Conservation (phyloP, 768 basidiomycete genomes). For the Boletus rubroflammeus region DNA sequence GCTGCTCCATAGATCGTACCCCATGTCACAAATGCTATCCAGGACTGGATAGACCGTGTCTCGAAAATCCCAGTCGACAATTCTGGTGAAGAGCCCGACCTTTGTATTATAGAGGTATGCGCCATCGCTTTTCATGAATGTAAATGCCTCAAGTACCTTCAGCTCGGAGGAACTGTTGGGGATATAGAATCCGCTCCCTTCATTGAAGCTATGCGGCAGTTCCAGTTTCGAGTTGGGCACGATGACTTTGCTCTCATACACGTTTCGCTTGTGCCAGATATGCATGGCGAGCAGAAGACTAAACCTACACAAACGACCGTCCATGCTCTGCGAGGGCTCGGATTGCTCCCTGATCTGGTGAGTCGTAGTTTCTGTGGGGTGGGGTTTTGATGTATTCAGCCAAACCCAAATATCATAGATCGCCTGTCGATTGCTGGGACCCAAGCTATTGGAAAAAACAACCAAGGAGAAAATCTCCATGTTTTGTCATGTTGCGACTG, state of each 20-base stretch:
- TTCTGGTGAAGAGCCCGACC: slow-evolving; percentile 87
- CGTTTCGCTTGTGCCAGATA: slow-evolving; percentile 96
- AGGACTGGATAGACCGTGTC: slow-evolving; percentile 97
- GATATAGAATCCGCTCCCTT: slow-evolving; percentile 99
- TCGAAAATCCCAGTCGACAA: slow-evolving; percentile 94
- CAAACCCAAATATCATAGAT: slow-evolving; percentile 49
- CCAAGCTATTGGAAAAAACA: slow-evolving; percentile 72
- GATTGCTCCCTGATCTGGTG: slow-evolving; percentile 89
- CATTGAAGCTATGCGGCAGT: slow-evolving; percentile 98
- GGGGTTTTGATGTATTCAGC: neutral
- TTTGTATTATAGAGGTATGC: slow-evolving; percentile 95
- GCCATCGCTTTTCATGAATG: slow-evolving; percentile 1
- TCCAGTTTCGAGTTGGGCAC: slow-evolving; percentile 96
- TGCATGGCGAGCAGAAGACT: slow-evolving; percentile 99
- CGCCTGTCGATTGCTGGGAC: slow-evolving; percentile 83
- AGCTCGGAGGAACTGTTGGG: slow-evolving; percentile 98
- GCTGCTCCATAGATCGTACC: slow-evolving; percentile 70
- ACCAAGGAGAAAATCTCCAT: slow-evolving; percentile 97
- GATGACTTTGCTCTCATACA: slow-evolving; percentile 97
- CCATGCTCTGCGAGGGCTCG: slow-evolving; percentile 87
- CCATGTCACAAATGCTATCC: slow-evolving; percentile 93
- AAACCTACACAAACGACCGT: slow-evolving; percentile 98
- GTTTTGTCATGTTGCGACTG: slow-evolving; percentile 94
- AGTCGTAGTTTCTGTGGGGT: slow-evolving; percentile 23
- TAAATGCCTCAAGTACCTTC: slow-evolving; percentile 3